Conservation (phyloP, 2,329 filamentous ascomycete species). For the Aspergillus quadricinctus region DNA sequence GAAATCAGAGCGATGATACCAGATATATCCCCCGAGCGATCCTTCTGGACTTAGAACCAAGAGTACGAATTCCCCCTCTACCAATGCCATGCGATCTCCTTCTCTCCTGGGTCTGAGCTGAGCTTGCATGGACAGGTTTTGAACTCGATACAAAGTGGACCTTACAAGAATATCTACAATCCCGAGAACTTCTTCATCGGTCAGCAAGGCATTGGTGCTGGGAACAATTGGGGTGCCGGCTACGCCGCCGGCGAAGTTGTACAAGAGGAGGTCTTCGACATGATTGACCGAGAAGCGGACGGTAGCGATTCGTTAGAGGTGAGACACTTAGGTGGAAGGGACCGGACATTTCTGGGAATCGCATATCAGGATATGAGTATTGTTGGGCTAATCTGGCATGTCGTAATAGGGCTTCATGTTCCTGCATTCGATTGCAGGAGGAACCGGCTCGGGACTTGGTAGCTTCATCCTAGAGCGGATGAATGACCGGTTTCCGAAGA, state of each 20-base stretch:
- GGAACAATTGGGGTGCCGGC: constrained; percentile 97
- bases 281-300: constrained; percentile 98
- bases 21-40: constrained; percentile 97
- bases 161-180: constrained; percentile 99
- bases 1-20: constrained; percentile 82
- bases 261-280: constrained; percentile 96
- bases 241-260: constrained; percentile 90
- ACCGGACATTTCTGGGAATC: not conserved
- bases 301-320: constrained; percentile 95
- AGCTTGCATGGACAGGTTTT: constrained; percentile 57
- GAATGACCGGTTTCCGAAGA: constrained; percentile 97
- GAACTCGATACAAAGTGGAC: constrained; percentile 84
- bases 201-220: constrained; percentile 87
- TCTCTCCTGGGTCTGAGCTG: constrained; percentile 2
- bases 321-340: constrained; percentile 10
- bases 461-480: constrained; percentile 92
- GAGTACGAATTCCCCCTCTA: constrained; percentile 50
- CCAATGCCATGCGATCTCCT: not conserved
- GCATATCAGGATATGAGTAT: no score
- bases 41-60: constrained; percentile 87
- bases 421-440: constrained; percentile 94
- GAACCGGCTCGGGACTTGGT: constrained; percentile 91
- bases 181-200: constrained; percentile 98
- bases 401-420: constrained; percentile 82
- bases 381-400: constrained; percentile 1